Percentiles rank a stretch among this genome's conserved stretches.
These are phyloP conservation scores for Fraxinus floribunda DNA, from an alignment of 305 asterid genomes.

Conservation along the genomic window DNA sequence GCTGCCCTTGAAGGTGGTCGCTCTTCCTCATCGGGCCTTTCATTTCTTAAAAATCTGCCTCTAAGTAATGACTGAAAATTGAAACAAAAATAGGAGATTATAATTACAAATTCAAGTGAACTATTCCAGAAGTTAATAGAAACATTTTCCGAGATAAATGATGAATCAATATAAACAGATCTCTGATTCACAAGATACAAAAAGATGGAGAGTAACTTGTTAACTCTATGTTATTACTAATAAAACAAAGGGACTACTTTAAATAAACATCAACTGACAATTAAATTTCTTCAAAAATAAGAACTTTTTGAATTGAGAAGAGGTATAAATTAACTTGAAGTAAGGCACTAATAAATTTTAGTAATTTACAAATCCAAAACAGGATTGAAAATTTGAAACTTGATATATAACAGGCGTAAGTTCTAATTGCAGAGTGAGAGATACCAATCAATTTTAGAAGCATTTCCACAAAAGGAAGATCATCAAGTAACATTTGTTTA, in stretches of 20 bases:
- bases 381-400: background rate
- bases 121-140: background rate
- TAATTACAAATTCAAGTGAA: background rate
- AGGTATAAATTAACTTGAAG: constrained; percentile 1
- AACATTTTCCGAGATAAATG: background rate
- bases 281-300: constrained; percentile 4
- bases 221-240: background rate
- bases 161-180: background rate
- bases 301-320: background rate
- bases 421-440: constrained; percentile 11
- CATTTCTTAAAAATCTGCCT: constrained; percentile 66
- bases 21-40: constrained; percentile 59
- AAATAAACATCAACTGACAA: background rate
- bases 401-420: background rate
- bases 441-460: constrained; percentile 4
- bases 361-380: constrained; percentile 15
- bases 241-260: background rate
- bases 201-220: background rate
- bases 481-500: background rate
- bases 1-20: constrained; percentile 60
- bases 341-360: constrained; percentile 9
- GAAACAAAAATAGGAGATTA: background rate
- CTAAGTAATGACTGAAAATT: constrained; percentile 57
- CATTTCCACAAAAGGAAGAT: constrained; percentile 7
- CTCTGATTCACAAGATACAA: background rate